These are phyloP conservation scores for Hortiboletus rubellus DNA, from an alignment of 1,284 basidiomycete species.

Conservation along the genomic window DNA sequence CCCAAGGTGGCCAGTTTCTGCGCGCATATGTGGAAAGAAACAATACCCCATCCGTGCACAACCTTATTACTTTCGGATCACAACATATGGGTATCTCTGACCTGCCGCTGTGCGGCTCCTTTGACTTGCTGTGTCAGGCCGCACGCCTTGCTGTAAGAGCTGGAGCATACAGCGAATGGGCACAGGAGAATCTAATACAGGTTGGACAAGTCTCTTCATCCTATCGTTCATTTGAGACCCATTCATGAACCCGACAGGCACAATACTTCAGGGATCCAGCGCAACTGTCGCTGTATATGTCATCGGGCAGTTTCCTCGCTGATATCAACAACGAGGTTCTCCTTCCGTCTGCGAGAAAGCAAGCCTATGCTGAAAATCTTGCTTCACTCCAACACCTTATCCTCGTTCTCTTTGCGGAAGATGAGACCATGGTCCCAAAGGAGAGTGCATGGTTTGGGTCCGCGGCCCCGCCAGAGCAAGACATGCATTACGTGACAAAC, in stretches of 20 bases:
- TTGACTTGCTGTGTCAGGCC: slow-evolving; percentile 75
- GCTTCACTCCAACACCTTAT: slow-evolving; percentile 60
- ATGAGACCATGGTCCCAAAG: slow-evolving; percentile 79
- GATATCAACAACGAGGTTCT: slow-evolving; percentile 74
- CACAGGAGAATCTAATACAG: slow-evolving; percentile 80
- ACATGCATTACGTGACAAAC: slow-evolving; percentile 13
- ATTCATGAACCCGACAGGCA: slow-evolving; percentile 52
- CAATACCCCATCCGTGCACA: slow-evolving; percentile 74
- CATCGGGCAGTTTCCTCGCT: slow-evolving; percentile 68
- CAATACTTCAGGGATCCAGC: slow-evolving; percentile 92
- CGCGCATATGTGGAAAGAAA: slow-evolving; percentile 88
- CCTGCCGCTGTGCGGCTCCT: slow-evolving; percentile 68
- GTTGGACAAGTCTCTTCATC: slow-evolving; percentile 36
- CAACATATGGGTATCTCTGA: slow-evolving; percentile 87
- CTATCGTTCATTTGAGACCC: slow-evolving; percentile 1
- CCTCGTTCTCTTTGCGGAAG: slow-evolving; percentile 67
- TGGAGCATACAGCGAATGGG: slow-evolving; percentile 83
- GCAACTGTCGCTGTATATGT: slow-evolving; percentile 71
- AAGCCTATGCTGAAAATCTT: slow-evolving; percentile 61
- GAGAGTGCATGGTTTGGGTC: slow-evolving; percentile 86
- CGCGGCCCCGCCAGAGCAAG: slow-evolving; percentile 47
- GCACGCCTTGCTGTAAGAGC: slow-evolving; percentile 70
- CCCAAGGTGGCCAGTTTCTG: slow-evolving; percentile 92
- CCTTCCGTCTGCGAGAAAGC: slow-evolving; percentile 45
- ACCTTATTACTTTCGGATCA: slow-evolving; percentile 87